Evolutionary conservation across 345 rosid species (phyloP).

Genomic region (Aethionema arabicum): DNA sequence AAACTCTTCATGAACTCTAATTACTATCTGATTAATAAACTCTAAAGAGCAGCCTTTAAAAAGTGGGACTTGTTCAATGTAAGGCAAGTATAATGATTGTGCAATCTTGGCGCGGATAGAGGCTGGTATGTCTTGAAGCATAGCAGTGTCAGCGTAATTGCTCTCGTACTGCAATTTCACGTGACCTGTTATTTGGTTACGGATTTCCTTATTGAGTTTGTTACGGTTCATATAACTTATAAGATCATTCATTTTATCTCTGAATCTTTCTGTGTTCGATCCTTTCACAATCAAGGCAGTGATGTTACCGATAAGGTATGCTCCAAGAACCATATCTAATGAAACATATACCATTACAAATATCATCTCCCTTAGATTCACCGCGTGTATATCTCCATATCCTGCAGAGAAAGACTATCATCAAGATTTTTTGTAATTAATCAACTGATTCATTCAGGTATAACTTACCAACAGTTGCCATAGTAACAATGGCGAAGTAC

Average conservation of each 20-base stretch:
- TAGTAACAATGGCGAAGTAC: conserved; percentile 83
- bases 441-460: not conserved
- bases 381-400: conserved; percentile 98
- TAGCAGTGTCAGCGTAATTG: conserved; percentile 71
- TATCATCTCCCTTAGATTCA: conserved; percentile 95
- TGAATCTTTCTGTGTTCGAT: conserved; percentile 88
- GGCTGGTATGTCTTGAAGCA: conserved; percentile 80
- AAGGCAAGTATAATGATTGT: conserved; percentile 59
- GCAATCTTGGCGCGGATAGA: conserved; percentile 96
- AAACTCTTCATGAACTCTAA: conserved; percentile 89
- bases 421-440: not conserved
- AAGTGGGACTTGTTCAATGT: conserved; percentile 55
- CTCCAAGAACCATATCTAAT: conserved; percentile 95
- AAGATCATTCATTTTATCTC: conserved; percentile 92
- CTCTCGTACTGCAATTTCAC: conserved; percentile 82
- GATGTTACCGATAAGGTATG: conserved; percentile 95
- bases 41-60: conserved; percentile 79
- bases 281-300: conserved; percentile 98
- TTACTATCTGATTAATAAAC: conserved; percentile 81
- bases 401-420: conserved; percentile 47
- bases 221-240: conserved; percentile 88
- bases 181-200: conserved; percentile 75
- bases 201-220: conserved; percentile 61
- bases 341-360: conserved; percentile 88
- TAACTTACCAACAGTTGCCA: conserved; percentile 81